Evolutionary conservation across 768 basidiomycete species (phyloP), one percentile per base, ranked within the genome.

Genomic region (Rhizopogon sp.): DNA sequence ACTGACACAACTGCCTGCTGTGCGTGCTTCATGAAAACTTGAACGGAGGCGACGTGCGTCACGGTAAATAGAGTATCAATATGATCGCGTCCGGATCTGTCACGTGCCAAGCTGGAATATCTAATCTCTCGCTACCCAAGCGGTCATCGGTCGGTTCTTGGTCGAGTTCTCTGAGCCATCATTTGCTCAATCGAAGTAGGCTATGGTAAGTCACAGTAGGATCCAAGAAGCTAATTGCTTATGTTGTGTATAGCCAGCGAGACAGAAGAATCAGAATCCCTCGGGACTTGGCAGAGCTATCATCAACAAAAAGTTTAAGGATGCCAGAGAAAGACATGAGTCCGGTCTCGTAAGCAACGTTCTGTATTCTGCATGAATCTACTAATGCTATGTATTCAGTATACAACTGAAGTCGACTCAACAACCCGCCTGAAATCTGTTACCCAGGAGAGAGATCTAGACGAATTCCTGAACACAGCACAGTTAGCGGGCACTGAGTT

Each of bases 401-500:
- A 88, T 69, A 80, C 83, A 5, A 85, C 89, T 2, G 93, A 96
- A 62, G 50, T 84, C 17, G 87, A 90, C 54, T 68, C 79, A 10
- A 78, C 83, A 6, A 77, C 77, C 52, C 84, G 85, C 35, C 79
- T 99, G 39, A 83, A 87, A 66, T 98, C 96, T 0, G 85, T 99
- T 20, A 99, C 97, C 0, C 95, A 98, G 72, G 96, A 99, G 73
- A 77, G 84, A 53, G 94, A 98, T 74, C 76, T 99, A 17, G 94
- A 98, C 61, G 96, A 95, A 71, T 99, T 99, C 68, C 72, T 99
- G 53, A 95, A 84, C 65, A 97, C 92, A 11, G 97, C 97, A 9
- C 90, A 93, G 63, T 76, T 99, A 53, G 97, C 97, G 13, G 96
- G 89, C 50, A 90, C 90, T 10, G 93, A 99, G 62, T 99, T 99